phyloP scores from a whole-genome alignment of 2,329 filamentous ascomycete species.

The Chaetomiaceae sp. region DNA sequence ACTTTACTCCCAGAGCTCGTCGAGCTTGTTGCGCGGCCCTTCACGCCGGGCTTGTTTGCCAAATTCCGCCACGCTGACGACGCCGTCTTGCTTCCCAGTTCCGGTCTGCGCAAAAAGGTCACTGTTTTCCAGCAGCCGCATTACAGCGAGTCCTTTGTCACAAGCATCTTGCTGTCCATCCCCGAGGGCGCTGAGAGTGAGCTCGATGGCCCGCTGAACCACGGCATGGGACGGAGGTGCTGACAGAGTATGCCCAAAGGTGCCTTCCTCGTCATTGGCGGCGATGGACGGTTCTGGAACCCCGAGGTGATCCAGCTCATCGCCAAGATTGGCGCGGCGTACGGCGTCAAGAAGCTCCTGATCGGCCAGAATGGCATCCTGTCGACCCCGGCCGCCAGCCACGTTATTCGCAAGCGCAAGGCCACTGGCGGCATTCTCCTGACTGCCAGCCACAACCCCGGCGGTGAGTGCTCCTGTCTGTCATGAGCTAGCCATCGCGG shows the following conservation, averaged over 20 bases:
- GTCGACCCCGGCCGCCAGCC: slow-evolving; percentile 91
- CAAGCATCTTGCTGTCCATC: slow-evolving; percentile 92
- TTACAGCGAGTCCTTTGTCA: slow-evolving; percentile 94
- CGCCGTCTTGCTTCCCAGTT: slow-evolving; percentile 49
- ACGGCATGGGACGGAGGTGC: not conserved
- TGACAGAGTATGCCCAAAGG: slow-evolving; percentile 32
- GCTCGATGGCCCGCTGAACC: slow-evolving; percentile 10
- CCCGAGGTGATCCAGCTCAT: slow-evolving; percentile 94
- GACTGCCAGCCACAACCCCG: slow-evolving; percentile 97
- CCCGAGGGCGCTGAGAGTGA: slow-evolving; percentile 82
- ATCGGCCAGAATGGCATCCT: slow-evolving; percentile 96
- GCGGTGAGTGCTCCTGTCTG: slow-evolving; percentile 57
- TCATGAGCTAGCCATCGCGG: not conserved
- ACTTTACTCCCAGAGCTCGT: slow-evolving; percentile 7
- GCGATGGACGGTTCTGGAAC: slow-evolving; percentile 96
- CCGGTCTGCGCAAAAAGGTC: slow-evolving; percentile 98
- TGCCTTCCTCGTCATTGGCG: slow-evolving; percentile 90
- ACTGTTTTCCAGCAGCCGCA: slow-evolving; percentile 92
- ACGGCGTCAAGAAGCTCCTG: slow-evolving; percentile 97
- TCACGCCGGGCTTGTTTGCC: too few relatives aligned
- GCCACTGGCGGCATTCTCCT: slow-evolving; percentile 95
- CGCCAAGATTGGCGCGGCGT: slow-evolving; percentile 93
- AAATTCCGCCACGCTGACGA: slow-evolving; percentile 3
- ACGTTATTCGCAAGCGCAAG: slow-evolving; percentile 90
- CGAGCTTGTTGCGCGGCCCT: too few relatives aligned